These are phyloP conservation scores for Adiantum capillusveneris DNA, from an alignment of 75 land plant genomes.

Conservation along the genomic window DNA sequence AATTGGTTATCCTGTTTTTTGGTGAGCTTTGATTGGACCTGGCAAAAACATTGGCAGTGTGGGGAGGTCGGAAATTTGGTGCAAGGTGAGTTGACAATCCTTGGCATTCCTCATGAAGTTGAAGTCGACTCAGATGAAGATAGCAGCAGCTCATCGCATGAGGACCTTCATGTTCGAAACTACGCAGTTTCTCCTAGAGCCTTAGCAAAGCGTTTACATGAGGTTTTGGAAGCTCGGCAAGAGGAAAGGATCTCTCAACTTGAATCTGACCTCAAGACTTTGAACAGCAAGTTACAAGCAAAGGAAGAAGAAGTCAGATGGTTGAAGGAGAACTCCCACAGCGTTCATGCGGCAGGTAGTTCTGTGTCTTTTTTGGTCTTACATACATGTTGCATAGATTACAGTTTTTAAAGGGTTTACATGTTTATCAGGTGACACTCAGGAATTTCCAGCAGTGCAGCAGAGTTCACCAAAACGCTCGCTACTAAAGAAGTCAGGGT, in stretches of 20 bases:
- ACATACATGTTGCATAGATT: too few species aligned
- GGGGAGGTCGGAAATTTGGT: conserved; percentile 42
- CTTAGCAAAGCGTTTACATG: conserved; percentile 62
- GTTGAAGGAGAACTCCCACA: neutral
- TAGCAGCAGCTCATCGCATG: conserved; percentile 16
- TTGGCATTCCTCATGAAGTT: conserved; percentile 14
- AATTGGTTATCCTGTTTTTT: neutral
- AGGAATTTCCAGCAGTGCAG: too few species aligned
- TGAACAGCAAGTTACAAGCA: conserved; percentile 24
- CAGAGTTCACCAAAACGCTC: too few species aligned
- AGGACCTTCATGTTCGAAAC: conserved; percentile 15
- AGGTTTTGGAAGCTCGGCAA: conserved; percentile 51
- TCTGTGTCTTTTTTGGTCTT: too few species aligned
- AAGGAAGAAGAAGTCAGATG: conserved; percentile 23
- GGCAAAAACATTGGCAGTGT: too few species aligned
- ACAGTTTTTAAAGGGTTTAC: too few species aligned
- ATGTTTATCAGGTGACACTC: too few species aligned
- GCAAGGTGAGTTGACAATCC: conserved; percentile 48
- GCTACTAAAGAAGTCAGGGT: too few species aligned
- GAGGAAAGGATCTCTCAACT: conserved; percentile 64
- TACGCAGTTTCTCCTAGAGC: conserved; percentile 77
- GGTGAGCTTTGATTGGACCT: too few species aligned
- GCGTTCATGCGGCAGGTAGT: neutral
- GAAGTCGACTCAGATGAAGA: conserved; percentile 16
- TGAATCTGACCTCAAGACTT: conserved; percentile 43